Conservation (phyloP, 768 basidiomycete species). For the Suillus alpinus region DNA sequence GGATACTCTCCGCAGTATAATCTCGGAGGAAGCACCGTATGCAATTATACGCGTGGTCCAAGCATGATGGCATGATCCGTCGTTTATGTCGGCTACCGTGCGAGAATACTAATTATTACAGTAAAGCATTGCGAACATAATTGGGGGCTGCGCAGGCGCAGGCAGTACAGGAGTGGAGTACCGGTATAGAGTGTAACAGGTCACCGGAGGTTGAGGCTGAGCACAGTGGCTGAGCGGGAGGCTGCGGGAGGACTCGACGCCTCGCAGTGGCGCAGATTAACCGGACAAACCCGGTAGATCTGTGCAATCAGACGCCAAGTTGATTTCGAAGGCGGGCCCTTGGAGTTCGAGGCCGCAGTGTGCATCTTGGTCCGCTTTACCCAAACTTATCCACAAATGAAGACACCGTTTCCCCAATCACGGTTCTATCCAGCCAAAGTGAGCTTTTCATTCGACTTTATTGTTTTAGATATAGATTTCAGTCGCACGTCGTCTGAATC, state of each 20-base stretch:
- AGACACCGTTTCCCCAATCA: neutral
- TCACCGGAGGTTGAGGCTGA: neutral
- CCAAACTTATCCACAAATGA: neutral
- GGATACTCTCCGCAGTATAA: neutral
- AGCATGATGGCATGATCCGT: slow-evolving; percentile 1
- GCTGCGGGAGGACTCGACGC: neutral
- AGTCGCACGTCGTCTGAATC: neutral
- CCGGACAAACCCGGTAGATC: neutral
- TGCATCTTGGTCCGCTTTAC: neutral
- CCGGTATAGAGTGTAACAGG: neutral
- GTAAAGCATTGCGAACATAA: neutral
- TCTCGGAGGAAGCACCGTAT: neutral
- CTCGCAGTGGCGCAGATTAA: neutral
- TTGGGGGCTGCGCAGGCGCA: too few relatives aligned
- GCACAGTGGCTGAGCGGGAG: neutral
- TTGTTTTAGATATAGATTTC: neutral
- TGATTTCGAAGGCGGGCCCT: neutral
- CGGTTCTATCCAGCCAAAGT: neutral
- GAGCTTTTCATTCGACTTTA: neutral
- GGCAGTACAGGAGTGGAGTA: neutral
- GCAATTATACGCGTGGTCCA: neutral
- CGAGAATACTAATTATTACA: neutral
- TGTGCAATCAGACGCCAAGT: neutral
- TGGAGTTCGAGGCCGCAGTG: neutral
- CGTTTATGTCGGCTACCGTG: neutral